These are phyloP conservation scores for Dovyalis caffra DNA, from an alignment of 345 rosid species.

Conservation along the genomic window DNA sequence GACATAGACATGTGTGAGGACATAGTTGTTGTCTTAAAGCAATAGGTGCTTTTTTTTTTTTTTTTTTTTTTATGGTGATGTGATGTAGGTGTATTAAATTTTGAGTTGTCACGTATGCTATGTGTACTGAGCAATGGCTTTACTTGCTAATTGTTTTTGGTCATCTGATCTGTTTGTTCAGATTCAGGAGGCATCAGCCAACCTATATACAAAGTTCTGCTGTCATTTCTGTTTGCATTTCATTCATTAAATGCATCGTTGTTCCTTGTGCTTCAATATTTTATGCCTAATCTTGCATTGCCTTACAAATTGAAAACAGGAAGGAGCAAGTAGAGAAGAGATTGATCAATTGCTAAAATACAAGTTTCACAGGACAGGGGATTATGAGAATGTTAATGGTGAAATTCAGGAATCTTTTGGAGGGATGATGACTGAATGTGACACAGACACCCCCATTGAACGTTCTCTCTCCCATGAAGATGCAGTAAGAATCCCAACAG, in stretches of 20 bases:
- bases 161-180: constrained; percentile 1
- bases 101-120: too few species aligned
- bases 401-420: constrained; percentile 51
- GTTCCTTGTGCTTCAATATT: constrained; percentile 5
- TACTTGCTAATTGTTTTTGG: neutral
- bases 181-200: neutral
- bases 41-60: too few species aligned
- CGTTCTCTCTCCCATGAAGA: constrained; percentile 60
- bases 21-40: too few species aligned
- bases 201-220: neutral
- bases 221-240: neutral
- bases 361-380: constrained; percentile 45
- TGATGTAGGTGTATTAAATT: too few species aligned
- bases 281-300: constrained; percentile 1
- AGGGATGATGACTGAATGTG: constrained; percentile 66
- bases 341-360: constrained; percentile 60
- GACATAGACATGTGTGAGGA: neutral
- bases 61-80: too few species aligned
- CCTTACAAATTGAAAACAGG: constrained; percentile 42
- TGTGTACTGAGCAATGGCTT: too few species aligned
- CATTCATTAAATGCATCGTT: neutral
- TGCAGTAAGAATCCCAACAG: constrained; percentile 52
- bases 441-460: constrained; percentile 48
- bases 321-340: constrained; percentile 85
- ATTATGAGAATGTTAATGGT: constrained; percentile 48